Conservation (phyloP, 805 yeast species). For the Babjeviella inositovora region DNA sequence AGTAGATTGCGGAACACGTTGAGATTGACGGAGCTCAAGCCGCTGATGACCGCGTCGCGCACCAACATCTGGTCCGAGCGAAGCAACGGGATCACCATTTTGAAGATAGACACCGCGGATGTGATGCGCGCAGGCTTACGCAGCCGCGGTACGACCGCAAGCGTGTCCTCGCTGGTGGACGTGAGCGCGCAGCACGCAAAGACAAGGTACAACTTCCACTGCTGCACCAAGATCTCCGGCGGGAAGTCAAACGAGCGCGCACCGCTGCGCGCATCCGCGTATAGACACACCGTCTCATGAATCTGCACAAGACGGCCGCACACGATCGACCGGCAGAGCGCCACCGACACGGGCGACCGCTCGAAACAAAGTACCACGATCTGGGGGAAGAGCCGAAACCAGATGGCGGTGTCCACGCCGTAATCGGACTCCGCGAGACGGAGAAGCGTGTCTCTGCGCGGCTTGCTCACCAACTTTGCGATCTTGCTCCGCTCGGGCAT, state of each 20-base stretch:
- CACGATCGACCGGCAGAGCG: slow-evolving; percentile 79
- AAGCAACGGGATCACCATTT: slow-evolving; percentile 72
- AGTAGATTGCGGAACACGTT: slow-evolving; percentile 75
- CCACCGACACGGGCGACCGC: slow-evolving; percentile 84
- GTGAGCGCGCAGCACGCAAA: slow-evolving; percentile 90
- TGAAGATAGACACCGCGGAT: slow-evolving; percentile 79
- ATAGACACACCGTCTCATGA: slow-evolving; percentile 48
- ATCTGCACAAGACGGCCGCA: slow-evolving; percentile 81
- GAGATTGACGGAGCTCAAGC: slow-evolving; percentile 78
- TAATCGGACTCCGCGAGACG: slow-evolving; percentile 79
- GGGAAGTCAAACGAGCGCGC: slow-evolving; percentile 21
- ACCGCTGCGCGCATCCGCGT: no score
- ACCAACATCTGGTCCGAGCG: slow-evolving; percentile 54
- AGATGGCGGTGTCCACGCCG: slow-evolving; percentile 92
- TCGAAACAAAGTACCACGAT: slow-evolving; percentile 58
- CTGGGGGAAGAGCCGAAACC: slow-evolving; percentile 81
- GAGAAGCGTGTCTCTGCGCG: slow-evolving; percentile 52
- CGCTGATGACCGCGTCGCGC: slow-evolving; percentile 78
- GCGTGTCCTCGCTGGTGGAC: slow-evolving; percentile 78
- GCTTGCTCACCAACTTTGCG: slow-evolving; percentile 36
- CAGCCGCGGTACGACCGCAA: no score
- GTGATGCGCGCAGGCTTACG: slow-evolving; percentile 88
- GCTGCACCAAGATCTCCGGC: slow-evolving; percentile 63
- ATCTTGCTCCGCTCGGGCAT: slow-evolving; percentile 70
- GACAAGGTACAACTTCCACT: slow-evolving; percentile 78